Evolutionary conservation across 2,329 filamentous ascomycete species (phyloP).

Genomic region (Chrysoporthe puriensis): DNA sequence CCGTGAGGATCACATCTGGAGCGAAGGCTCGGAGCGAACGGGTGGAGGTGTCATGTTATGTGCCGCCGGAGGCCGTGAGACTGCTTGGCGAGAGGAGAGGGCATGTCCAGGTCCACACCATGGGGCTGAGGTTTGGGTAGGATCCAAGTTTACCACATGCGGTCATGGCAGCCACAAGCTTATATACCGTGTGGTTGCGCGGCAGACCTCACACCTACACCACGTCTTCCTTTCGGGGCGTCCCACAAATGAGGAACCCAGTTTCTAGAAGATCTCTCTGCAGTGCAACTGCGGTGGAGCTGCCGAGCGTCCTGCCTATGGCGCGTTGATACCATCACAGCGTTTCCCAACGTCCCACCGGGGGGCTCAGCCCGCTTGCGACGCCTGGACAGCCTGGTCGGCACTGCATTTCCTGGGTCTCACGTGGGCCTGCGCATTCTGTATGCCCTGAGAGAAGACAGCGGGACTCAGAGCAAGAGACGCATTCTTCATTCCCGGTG

Average conservation of each 20-base stretch:
- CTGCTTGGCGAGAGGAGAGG: neutral
- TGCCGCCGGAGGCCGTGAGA: neutral
- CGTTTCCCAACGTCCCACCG: neutral
- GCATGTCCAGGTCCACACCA: neutral
- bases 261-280: neutral
- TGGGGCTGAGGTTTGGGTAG: neutral
- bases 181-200: neutral
- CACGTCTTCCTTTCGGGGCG: neutral
- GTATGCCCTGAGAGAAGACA: too few species aligned
- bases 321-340: neutral
- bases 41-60: neutral
- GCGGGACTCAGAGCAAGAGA: too few species aligned
- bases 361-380: too few species aligned
- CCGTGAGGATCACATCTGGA: neutral
- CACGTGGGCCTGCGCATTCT: too few species aligned
- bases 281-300: neutral
- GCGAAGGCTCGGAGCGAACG: neutral
- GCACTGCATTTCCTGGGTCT: neutral
- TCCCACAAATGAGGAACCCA: neutral
- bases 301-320: neutral
- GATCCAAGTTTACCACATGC: neutral
- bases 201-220: neutral
- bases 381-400: neutral
- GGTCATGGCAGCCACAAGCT: slow-evolving; percentile 5
- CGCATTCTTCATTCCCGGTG: too few species aligned